These are phyloP conservation scores for Colletotrichum horii DNA, from an alignment of 2,329 filamentous ascomycete genomes.

Conservation along the genomic window DNA sequence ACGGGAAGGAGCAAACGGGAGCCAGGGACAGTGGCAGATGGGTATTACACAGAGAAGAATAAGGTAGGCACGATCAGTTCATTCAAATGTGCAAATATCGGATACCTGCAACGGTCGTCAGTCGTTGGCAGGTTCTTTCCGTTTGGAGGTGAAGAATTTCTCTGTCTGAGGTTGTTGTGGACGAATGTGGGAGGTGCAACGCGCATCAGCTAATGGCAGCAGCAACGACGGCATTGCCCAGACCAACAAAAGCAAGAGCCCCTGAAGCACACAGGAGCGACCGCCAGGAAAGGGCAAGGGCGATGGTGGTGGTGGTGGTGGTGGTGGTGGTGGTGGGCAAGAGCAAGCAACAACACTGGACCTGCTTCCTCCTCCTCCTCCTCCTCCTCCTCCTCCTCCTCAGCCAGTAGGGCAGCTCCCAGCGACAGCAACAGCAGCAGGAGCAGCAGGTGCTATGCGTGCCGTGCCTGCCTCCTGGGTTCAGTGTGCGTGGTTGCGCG, in stretches of 20 bases:
- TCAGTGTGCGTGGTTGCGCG: background rate
- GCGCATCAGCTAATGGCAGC: background rate
- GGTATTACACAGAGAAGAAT: background rate
- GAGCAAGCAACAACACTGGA: too few relatives aligned
- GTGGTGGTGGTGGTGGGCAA: too few relatives aligned
- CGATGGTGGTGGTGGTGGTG: background rate
- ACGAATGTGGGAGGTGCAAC: background rate
- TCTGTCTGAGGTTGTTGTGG: background rate
- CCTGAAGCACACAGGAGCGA: constrained; percentile 16
- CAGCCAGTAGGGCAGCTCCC: background rate
- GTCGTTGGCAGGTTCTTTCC: background rate
- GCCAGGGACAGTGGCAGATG: background rate
- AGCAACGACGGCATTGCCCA: background rate
- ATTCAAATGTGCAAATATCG: background rate
- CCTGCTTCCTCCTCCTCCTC: background rate
- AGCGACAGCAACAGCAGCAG: background rate
- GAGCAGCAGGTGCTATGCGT: background rate
- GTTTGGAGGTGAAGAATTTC: constrained; percentile 3
- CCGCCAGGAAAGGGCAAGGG: background rate
- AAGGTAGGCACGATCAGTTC: background rate
- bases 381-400: too few relatives aligned
- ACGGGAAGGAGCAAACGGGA: background rate
- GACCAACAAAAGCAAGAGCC: constrained; percentile 15
- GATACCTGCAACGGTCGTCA: background rate
- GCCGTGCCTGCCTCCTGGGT: background rate